Percentiles rank a stretch among this genome's conserved stretches.
Evolutionary conservation across 73 alveolate genomes (phyloP).

Genomic region (Paramecium sonneborni): DNA sequence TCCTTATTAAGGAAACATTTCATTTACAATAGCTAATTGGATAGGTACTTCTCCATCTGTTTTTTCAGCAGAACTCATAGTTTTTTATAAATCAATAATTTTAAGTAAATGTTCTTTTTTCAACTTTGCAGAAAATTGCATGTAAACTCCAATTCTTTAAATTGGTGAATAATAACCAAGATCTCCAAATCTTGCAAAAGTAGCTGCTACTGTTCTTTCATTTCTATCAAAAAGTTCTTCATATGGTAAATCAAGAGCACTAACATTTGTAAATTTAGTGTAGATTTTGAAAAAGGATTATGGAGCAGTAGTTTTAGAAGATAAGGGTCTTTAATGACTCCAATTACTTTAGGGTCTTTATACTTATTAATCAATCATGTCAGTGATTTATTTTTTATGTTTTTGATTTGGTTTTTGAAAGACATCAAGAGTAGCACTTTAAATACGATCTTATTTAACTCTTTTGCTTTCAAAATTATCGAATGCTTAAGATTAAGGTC

Average conservation of each 20-base stretch:
- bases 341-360: constrained; percentile 50
- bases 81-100: constrained; percentile 84
- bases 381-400: constrained; percentile 22
- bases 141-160: constrained; percentile 93
- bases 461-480: background rate
- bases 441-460: background rate
- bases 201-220: constrained; percentile 95
- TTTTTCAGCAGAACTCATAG: constrained; percentile 72
- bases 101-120: constrained; percentile 88
- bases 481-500: background rate
- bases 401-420: background rate
- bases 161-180: constrained; percentile 88
- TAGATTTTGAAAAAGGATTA: constrained; percentile 32
- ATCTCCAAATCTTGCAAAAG: constrained; percentile 96
- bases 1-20: constrained; percentile 74
- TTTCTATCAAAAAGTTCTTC: constrained; percentile 96
- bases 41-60: constrained; percentile 66
- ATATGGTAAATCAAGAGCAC: constrained; percentile 76
- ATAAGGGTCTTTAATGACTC: constrained; percentile 43
- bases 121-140: constrained; percentile 89
- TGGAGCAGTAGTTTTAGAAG: constrained; percentile 47
- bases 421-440: constrained; percentile 45
- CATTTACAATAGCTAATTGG: constrained; percentile 75
- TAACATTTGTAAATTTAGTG: constrained; percentile 42
- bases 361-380: background rate